Evolutionary conservation across 2,329 filamentous ascomycete genomes (phyloP).

Genomic region (Berkeleyomyces rouxiae): DNA sequence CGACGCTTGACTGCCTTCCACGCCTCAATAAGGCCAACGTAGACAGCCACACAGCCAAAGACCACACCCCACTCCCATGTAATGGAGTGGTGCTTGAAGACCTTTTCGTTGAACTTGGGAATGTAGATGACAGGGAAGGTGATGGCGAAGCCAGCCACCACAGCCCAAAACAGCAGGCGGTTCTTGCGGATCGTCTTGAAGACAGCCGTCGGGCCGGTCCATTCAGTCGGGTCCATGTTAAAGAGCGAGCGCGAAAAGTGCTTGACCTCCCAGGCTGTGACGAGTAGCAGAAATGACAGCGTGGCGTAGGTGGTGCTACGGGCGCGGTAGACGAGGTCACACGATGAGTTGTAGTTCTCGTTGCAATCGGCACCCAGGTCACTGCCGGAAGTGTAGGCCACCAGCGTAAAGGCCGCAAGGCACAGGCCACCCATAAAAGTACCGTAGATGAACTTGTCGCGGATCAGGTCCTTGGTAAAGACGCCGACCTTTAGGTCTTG

Average conservation of each 20-base stretch:
- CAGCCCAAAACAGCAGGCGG: conserved; percentile 48
- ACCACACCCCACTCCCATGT: conserved; percentile 60
- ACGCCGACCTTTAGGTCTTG: conserved; percentile 42
- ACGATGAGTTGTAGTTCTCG: conserved; percentile 30
- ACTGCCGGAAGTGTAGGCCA: conserved; percentile 34
- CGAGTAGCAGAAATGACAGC: conserved; percentile 48
- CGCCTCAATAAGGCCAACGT: conserved; percentile 45
- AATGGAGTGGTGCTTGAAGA: conserved; percentile 55
- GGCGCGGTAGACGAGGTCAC: conserved; percentile 44
- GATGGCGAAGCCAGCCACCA: conserved; percentile 40
- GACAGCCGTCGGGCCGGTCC: conserved; percentile 31
- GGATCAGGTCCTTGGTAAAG: conserved; percentile 47
- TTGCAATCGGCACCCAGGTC: conserved; percentile 43
- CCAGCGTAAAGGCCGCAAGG: conserved; percentile 42
- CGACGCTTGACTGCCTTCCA: conserved; percentile 55
- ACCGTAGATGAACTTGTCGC: conserved; percentile 51
- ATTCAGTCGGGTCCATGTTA: conserved; percentile 40
- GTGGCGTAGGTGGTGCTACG: conserved; percentile 54
- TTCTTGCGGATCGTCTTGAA: conserved; percentile 51
- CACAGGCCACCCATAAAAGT: conserved; percentile 45
- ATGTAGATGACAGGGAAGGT: conserved; percentile 52
- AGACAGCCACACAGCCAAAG: conserved; percentile 38
- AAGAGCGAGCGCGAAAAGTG: conserved; percentile 55
- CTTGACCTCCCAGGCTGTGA: conserved; percentile 59
- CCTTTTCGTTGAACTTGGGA: conserved; percentile 44